A percentile compares a stretch with the other conserved stretches of the same genome.
These are phyloP conservation scores for Obba rivulosa DNA, from an alignment of 768 basidiomycete genomes.

Conservation along the genomic window DNA sequence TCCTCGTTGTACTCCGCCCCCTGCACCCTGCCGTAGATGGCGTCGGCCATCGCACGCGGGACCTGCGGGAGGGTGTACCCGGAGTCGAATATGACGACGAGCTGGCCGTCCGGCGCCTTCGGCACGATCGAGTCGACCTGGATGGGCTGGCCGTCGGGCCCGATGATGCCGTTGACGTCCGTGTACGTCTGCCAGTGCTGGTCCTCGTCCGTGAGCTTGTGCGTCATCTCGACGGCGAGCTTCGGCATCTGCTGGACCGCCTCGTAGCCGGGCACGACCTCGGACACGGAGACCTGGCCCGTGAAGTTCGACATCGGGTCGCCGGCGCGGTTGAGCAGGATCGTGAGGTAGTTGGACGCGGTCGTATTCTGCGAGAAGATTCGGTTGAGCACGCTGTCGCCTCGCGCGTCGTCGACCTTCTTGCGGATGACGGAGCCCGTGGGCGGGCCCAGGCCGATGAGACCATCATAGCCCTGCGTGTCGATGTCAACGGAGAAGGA, in stretches of 20 bases:
- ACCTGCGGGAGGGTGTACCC: conserved; percentile 72
- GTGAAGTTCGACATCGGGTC: conserved; percentile 47
- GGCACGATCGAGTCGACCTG: conserved; percentile 61
- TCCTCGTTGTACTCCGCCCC: conserved; percentile 60
- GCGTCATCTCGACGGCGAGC: conserved; percentile 61
- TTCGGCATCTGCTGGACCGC: conserved; percentile 58
- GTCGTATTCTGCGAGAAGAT: conserved; percentile 59
- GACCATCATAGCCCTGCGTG: conserved; percentile 60
- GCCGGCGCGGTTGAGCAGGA: conserved; percentile 57
- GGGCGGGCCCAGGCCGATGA: conserved; percentile 78
- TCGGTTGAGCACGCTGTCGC: conserved; percentile 55
- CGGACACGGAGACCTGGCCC: conserved; percentile 67
- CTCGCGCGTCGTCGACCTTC: conserved; percentile 43
- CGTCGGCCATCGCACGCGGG: conserved; percentile 68
- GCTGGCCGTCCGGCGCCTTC: conserved; percentile 54
- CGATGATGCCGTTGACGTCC: conserved; percentile 65
- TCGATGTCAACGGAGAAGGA: conserved; percentile 59
- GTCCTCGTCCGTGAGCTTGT: conserved; percentile 52
- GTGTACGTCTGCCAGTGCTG: conserved; percentile 81
- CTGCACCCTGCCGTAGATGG: conserved; percentile 74
- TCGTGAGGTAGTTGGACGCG: conserved; percentile 58
- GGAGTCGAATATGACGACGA: conserved; percentile 71
- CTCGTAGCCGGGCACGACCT: conserved; percentile 56
- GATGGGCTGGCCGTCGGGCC: conserved; percentile 68
- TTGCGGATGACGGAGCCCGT: conserved; percentile 58